Evolutionary conservation across 129 eudicot genomes (phyloP).

Genomic region (Artemisia tridentata): DNA sequence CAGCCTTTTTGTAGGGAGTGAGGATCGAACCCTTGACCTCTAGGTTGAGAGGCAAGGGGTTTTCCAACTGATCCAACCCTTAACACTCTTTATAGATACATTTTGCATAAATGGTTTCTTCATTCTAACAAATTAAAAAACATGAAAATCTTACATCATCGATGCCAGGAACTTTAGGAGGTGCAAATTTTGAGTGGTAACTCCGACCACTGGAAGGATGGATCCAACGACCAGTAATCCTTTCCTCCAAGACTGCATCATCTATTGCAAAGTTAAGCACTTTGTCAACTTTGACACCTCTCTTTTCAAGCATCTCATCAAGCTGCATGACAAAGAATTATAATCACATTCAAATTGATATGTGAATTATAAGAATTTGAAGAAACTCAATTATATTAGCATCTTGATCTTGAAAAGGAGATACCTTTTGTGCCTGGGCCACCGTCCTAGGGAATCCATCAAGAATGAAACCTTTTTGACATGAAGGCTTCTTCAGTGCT

Average conservation of each 20-base stretch:
- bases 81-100: not conserved
- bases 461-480: conserved; percentile 93
- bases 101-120: conserved; percentile 1
- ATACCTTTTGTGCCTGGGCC: conserved; percentile 78
- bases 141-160: conserved; percentile 69
- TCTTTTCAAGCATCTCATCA: conserved; percentile 82
- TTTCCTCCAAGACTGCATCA: conserved; percentile 89
- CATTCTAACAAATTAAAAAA: conserved; percentile 12
- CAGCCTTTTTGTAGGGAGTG: too few relatives aligned
- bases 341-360: conserved; percentile 1
- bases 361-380: not conserved
- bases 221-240: conserved; percentile 95
- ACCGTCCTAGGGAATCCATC: conserved; percentile 98
- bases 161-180: conserved; percentile 73
- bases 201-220: conserved; percentile 93
- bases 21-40: too few relatives aligned
- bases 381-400: not conserved
- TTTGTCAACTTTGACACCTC: conserved; percentile 76
- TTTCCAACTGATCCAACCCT: too few relatives aligned
- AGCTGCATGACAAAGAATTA: conserved; percentile 46
- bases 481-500: conserved; percentile 91
- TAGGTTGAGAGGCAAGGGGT: too few relatives aligned
- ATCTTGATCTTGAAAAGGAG: conserved; percentile 7
- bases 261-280: conserved; percentile 95
- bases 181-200: conserved; percentile 89